phyloP scores from a whole-genome alignment of 2,329 filamentous ascomycete genomes.

The Shiraia bambusicola region DNA sequence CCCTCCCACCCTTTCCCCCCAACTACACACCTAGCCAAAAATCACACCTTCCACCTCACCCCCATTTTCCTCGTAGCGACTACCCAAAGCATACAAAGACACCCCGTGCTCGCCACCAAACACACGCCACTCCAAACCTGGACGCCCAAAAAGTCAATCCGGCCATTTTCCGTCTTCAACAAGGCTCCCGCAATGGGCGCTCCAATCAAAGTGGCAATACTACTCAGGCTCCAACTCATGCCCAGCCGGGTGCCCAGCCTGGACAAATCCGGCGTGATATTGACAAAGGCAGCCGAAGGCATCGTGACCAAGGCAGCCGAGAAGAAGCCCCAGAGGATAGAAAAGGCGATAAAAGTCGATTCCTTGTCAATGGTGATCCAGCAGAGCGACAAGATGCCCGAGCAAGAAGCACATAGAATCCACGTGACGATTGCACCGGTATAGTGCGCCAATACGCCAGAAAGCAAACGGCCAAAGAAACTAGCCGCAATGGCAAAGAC shows the following conservation, averaged over 20 bases:
- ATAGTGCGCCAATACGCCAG: constrained; percentile 36
- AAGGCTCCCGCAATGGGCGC: constrained; percentile 41
- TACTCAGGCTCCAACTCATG: constrained; percentile 42
- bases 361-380: constrained; percentile 39
- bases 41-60: constrained; percentile 35
- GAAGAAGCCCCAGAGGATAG: constrained; percentile 42
- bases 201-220: constrained; percentile 39
- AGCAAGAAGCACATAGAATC: constrained; percentile 31
- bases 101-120: constrained; percentile 32
- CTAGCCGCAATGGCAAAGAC: constrained; percentile 37
- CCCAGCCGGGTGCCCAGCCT: constrained; percentile 39
- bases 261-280: constrained; percentile 40
- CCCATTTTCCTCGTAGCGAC: constrained; percentile 25
- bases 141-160: constrained; percentile 33
- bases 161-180: constrained; percentile 24
- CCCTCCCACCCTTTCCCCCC: too few species aligned
- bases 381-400: constrained; percentile 30
- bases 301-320: constrained; percentile 42
- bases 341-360: constrained; percentile 35
- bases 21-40: too few species aligned
- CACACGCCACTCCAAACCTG: constrained; percentile 42
- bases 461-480: constrained; percentile 38
- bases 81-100: constrained; percentile 30
- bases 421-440: constrained; percentile 38
- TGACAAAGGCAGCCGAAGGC: constrained; percentile 41